phyloP scores from a whole-genome alignment of 1,284 basidiomycete species.

The Ceratobasidium papillatum region DNA sequence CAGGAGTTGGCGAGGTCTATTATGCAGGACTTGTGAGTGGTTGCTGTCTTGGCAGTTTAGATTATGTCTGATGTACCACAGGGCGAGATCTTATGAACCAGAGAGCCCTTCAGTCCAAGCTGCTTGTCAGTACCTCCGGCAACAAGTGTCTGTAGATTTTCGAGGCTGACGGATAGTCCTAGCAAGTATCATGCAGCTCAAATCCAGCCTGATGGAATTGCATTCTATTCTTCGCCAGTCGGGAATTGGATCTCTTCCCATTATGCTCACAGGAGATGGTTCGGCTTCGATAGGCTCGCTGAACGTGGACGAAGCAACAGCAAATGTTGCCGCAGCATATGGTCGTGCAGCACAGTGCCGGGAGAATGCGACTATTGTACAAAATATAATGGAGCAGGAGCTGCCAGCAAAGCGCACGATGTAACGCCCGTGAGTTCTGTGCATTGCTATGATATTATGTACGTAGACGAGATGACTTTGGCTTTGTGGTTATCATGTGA shows the following conservation, averaged over 20 bases:
- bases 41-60: no score
- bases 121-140: conserved; percentile 4
- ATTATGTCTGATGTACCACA: neutral
- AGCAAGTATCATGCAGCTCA: conserved; percentile 34
- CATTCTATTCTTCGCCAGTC: conserved; percentile 33
- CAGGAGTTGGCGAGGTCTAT: conserved; percentile 34
- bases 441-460: neutral
- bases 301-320: conserved; percentile 16
- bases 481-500: neutral
- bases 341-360: conserved; percentile 32
- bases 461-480: neutral
- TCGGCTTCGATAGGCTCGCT: conserved; percentile 9
- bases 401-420: conserved; percentile 9
- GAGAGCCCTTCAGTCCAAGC: conserved; percentile 22
- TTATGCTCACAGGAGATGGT: neutral
- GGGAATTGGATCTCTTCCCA: conserved; percentile 19
- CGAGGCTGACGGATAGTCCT: neutral
- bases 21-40: conserved; percentile 31
- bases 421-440: neutral
- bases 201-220: conserved; percentile 26
- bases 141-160: neutral
- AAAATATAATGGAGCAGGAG: conserved; percentile 37
- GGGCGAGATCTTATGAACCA: conserved; percentile 31
- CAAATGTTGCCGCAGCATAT: conserved; percentile 28
- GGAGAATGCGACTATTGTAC: conserved; percentile 22